Percentiles rank a stretch among this genome's conserved stretches.
Evolutionary conservation across 2,329 filamentous ascomycete species (phyloP).

Genomic region (Cercospora sp.): DNA sequence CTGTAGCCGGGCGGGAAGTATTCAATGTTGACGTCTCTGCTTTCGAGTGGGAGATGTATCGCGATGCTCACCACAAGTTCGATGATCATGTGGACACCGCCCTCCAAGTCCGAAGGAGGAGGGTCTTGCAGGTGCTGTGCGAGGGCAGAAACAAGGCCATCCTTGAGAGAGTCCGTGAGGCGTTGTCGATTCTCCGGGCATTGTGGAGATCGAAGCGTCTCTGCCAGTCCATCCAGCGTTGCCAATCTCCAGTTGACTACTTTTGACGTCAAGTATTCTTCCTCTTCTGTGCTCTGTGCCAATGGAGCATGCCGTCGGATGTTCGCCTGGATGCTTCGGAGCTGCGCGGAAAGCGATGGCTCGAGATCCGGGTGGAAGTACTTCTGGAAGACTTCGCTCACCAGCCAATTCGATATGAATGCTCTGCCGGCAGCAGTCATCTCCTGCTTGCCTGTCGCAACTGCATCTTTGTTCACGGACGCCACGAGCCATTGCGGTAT

Average conservation of each 20-base stretch:
- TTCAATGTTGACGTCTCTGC: slow-evolving; percentile 81
- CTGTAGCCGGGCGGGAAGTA: slow-evolving; percentile 78
- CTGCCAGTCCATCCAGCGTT: slow-evolving; percentile 85
- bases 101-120: slow-evolving; percentile 77
- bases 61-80: slow-evolving; percentile 86
- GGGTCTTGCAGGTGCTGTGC: slow-evolving; percentile 74
- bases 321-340: slow-evolving; percentile 86
- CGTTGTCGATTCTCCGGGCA: slow-evolving; percentile 65
- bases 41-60: slow-evolving; percentile 84
- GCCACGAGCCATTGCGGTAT: slow-evolving; percentile 78
- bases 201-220: slow-evolving; percentile 64
- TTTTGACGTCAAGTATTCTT: slow-evolving; percentile 81
- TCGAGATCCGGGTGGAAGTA: slow-evolving; percentile 92
- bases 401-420: slow-evolving; percentile 83
- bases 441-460: slow-evolving; percentile 87
- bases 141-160: slow-evolving; percentile 68
- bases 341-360: slow-evolving; percentile 67
- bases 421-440: slow-evolving; percentile 95
- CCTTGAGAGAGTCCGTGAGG: slow-evolving; percentile 60
- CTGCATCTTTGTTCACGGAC: slow-evolving; percentile 80
- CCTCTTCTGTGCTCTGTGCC: slow-evolving; percentile 78
- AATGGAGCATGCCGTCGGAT: slow-evolving; percentile 76
- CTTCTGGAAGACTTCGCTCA: slow-evolving; percentile 85
- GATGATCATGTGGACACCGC: slow-evolving; percentile 86
- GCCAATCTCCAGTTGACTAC: slow-evolving; percentile 91